Percentiles rank a stretch among this genome's conserved stretches.
These are phyloP conservation scores for Sclerotinia subarctica DNA, from an alignment of 2,329 filamentous ascomycete species.

Conservation along the genomic window DNA sequence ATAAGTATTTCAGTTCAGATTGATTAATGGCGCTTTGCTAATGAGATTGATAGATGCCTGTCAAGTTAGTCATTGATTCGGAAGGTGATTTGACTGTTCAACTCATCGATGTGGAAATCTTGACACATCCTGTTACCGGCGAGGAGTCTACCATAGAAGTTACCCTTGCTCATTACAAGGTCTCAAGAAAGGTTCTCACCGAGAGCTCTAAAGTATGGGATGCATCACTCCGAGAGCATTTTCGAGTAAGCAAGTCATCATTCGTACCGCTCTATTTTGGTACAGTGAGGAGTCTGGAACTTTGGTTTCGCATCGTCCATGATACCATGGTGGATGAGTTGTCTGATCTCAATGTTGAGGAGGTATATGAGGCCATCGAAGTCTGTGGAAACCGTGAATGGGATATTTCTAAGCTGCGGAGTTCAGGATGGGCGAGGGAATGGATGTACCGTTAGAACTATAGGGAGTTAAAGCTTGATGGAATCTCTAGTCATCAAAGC, in stretches of 20 bases:
- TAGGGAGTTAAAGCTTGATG: too few relatives aligned
- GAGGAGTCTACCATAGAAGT: not conserved
- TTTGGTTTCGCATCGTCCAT: constrained; percentile 27
- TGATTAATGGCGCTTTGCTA: not conserved
- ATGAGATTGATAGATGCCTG: not conserved
- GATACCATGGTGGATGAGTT: constrained; percentile 12
- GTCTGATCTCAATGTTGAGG: constrained; percentile 11
- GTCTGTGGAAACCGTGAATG: constrained; percentile 17
- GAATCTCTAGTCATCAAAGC: not conserved
- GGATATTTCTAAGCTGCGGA: not conserved
- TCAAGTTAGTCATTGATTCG: not conserved
- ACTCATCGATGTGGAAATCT: not conserved
- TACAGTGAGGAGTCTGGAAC: constrained; percentile 17
- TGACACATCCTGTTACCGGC: too few relatives aligned
- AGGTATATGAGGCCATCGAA: constrained; percentile 25
- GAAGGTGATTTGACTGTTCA: not conserved
- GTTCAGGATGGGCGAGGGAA: too few relatives aligned
- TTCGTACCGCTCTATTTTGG: too few relatives aligned
- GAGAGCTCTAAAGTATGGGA: constrained; percentile 21
- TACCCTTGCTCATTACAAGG: constrained; percentile 19
- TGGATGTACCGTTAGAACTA: too few relatives aligned
- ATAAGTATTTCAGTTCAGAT: not conserved
- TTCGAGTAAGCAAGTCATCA: too few relatives aligned
- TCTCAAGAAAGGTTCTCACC: constrained; percentile 18
- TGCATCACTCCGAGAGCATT: not conserved